A percentile compares a stretch with the other conserved stretches of the same genome.
phyloP scores from a whole-genome alignment of 495 filamentous ascomycete genomes.

The Oidiodendron maius region DNA sequence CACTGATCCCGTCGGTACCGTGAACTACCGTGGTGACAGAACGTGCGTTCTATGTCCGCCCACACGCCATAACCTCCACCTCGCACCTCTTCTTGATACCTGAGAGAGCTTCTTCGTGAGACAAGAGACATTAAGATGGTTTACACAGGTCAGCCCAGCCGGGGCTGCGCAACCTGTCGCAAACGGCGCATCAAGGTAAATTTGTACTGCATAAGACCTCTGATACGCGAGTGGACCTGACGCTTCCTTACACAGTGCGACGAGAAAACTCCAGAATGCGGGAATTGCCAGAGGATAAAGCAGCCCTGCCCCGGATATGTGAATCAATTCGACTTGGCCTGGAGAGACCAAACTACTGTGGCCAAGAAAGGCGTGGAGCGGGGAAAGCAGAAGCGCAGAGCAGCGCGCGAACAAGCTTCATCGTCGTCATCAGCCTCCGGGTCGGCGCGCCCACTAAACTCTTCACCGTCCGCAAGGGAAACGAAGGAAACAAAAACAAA shows the following conservation, averaged over 20 bases:
- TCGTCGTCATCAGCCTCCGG: not conserved
- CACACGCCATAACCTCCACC: no score
- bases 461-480: not conserved
- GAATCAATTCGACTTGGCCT: slow-evolving; percentile 11
- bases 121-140: no score
- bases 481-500: not conserved
- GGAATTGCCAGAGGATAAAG: slow-evolving; percentile 5
- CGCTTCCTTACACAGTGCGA: not conserved
- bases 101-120: no score
- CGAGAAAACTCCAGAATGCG: slow-evolving; percentile 3
- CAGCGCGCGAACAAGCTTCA: not conserved
- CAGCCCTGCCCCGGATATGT: slow-evolving; percentile 6
- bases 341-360: slow-evolving; percentile 13
- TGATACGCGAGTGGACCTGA: not conserved
- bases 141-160: slow-evolving; percentile 4
- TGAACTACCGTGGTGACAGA: no score
- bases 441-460: not conserved
- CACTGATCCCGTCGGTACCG: no score
- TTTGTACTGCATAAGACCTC: not conserved
- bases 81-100: no score
- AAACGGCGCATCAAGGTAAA: slow-evolving; percentile 11
- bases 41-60: no score
- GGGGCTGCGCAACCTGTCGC: slow-evolving; percentile 7
- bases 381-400: not conserved
- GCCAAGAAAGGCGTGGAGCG: slow-evolving; percentile 10